Evolutionary conservation across 306 rosid species (phyloP).

Genomic region (Prosopis cineraria): DNA sequence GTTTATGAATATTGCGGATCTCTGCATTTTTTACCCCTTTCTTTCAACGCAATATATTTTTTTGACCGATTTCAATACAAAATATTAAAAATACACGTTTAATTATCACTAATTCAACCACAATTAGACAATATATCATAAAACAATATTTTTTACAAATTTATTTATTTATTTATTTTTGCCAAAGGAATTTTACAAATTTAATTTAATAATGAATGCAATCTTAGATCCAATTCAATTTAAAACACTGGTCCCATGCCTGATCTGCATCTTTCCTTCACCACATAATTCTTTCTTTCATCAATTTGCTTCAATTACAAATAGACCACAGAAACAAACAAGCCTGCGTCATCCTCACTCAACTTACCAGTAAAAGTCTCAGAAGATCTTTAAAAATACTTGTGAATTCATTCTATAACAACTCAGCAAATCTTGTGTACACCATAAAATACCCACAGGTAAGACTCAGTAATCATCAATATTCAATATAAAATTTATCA

Average conservation of each 20-base stretch:
- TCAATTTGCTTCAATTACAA: background rate
- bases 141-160: too few relatives aligned
- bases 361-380: conserved; percentile 25
- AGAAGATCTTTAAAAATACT: background rate
- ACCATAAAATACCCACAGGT: background rate
- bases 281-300: background rate
- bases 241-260: background rate
- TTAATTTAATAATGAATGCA: background rate
- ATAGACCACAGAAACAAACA: background rate
- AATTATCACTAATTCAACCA: too few relatives aligned
- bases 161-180: too few relatives aligned
- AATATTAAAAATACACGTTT: too few relatives aligned
- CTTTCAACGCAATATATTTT: too few relatives aligned
- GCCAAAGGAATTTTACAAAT: too few relatives aligned
- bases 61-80: too few relatives aligned
- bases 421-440: background rate
- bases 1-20: too few relatives aligned
- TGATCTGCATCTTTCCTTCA: background rate
- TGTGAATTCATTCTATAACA: background rate
- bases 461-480: background rate
- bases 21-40: too few relatives aligned
- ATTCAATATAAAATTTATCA: too few relatives aligned
- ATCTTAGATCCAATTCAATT: background rate
- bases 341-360: background rate
- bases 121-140: too few relatives aligned